Conservation (phyloP, 441 rosid genomes). For the Mallotus japonicus region DNA sequence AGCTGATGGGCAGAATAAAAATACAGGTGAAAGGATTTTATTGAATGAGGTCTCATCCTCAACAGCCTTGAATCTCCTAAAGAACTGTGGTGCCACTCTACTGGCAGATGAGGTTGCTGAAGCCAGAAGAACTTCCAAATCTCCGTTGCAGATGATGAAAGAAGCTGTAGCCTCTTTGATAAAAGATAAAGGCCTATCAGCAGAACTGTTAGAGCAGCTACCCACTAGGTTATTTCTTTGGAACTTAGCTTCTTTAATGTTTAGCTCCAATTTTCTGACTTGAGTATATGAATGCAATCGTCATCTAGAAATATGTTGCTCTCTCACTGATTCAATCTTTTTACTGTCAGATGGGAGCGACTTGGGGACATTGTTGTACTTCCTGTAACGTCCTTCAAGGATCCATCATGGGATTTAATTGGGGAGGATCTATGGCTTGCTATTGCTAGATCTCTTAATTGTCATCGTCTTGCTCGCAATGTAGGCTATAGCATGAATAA, state of each 20-base stretch:
- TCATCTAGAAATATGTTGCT: neutral
- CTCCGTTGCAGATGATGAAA: conserved; percentile 62
- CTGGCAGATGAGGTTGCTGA: conserved; percentile 51
- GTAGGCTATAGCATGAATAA: conserved; percentile 39
- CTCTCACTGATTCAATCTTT: conserved; percentile 14
- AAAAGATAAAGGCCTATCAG: conserved; percentile 50
- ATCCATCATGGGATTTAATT: conserved; percentile 71
- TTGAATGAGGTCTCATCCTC: conserved; percentile 48
- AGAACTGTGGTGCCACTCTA: conserved; percentile 55
- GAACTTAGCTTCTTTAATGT: conserved; percentile 21
- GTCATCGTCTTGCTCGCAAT: conserved; percentile 74
- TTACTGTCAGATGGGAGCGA: conserved; percentile 74
- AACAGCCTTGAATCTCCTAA: conserved; percentile 54
- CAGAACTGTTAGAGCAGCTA: conserved; percentile 60
- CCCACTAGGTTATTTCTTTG: conserved; percentile 60
- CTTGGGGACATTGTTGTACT: conserved; percentile 89
- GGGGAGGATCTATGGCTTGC: conserved; percentile 73
- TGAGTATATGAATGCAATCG: neutral
- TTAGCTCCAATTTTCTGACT: conserved; percentile 9
- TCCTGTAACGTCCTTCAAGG: conserved; percentile 74
- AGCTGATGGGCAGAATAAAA: conserved; percentile 33
- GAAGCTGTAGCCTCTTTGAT: conserved; percentile 57
- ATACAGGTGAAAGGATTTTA: conserved; percentile 29
- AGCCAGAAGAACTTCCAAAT: conserved; percentile 51
- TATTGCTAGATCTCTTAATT: conserved; percentile 62